Base-by-base conservation (phyloP, 2,329 filamentous ascomycete species). In the Talaromyces amestolkiae region DNA sequence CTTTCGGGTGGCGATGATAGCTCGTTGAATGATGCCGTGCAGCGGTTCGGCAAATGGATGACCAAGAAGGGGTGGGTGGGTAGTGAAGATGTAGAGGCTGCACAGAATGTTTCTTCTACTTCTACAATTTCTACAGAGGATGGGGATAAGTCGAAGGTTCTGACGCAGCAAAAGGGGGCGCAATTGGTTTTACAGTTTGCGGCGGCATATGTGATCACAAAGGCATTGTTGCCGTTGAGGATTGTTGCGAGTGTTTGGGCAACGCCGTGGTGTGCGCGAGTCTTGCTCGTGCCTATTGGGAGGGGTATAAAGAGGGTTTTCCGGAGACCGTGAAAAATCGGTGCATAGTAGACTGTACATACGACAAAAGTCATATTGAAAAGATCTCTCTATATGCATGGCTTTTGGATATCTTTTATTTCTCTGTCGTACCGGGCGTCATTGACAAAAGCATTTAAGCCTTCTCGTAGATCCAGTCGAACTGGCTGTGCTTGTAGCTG, bases 391-490 rank as follows among this genome's bases (percentile, higher is more conserved):
- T 66, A 66, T 64, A 64, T 61, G 61, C 65, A 49, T 61, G 49
- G 39, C 47, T 53, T 59, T 59, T 41, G 22, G 37, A 62, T 66
- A 41, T 33, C 24, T 56, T 45, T 60, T 56, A 49, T 63, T 60
- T 47, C 65, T 64, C 41, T 60, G 37, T 49, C 51, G 56, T 51
- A 61, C 63, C 49, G 41, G 54, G 49, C 63, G 49, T 47, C 39
- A 37, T 49, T 58, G 51, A 53, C 65, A 37, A 58, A 39, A 62
- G 31, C 49, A 51, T 77, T 73, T 80, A 81, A 69, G 83, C 74
- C 87, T 96, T 94, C 91, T 99, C 95, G 86, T 97, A 98, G 86
- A 98, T 86, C 95, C 95, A 98, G 86, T 91, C 88, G 83, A 91
- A 87, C 84, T 91, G 87, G 79, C 91, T 85, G 73, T 85, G 85